phyloP scores from a whole-genome alignment of 768 basidiomycete species.

The Lactarius evosmus region DNA sequence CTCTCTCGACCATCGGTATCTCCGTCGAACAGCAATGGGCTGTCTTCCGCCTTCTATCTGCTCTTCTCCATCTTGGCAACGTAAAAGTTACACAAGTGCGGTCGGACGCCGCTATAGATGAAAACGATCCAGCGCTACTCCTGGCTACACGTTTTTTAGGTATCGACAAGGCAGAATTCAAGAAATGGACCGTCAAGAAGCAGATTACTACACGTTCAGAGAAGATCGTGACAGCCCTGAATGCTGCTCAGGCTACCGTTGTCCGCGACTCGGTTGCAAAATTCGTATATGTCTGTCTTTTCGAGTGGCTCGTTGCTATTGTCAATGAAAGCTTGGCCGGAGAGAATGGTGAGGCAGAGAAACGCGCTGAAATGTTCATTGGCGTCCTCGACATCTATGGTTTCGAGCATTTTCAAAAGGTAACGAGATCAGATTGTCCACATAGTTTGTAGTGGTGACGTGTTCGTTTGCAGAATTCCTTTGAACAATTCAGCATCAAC shows the following conservation, averaged over 20 bases:
- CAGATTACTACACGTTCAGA: constrained; percentile 92
- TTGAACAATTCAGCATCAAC: constrained; percentile 99
- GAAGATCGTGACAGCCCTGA: constrained; percentile 89
- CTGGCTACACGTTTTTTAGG: constrained; percentile 89
- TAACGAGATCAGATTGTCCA: constrained; percentile 30
- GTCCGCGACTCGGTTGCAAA: constrained; percentile 97
- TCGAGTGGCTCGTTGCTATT: constrained; percentile 97
- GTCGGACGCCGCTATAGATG: constrained; percentile 80
- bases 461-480: constrained; percentile 56
- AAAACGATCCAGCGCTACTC: constrained; percentile 73
- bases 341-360: constrained; percentile 89
- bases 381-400: constrained; percentile 98
- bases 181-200: constrained; percentile 98
- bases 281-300: constrained; percentile 97
- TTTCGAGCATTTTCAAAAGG: constrained; percentile 97
- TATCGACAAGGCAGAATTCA: constrained; percentile 87
- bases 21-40: constrained; percentile 98
- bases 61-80: constrained; percentile 96
- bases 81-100: constrained; percentile 83
- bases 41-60: constrained; percentile 90
- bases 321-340: constrained; percentile 96
- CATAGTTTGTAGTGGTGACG: constrained; percentile 1
- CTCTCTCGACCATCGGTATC: constrained; percentile 95
- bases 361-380: constrained; percentile 95
- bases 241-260: constrained; percentile 83